Percentiles rank a stretch among this genome's conserved stretches.
Conservation (phyloP, 129 eudicot genomes). For the Flaveria robusta region DNA sequence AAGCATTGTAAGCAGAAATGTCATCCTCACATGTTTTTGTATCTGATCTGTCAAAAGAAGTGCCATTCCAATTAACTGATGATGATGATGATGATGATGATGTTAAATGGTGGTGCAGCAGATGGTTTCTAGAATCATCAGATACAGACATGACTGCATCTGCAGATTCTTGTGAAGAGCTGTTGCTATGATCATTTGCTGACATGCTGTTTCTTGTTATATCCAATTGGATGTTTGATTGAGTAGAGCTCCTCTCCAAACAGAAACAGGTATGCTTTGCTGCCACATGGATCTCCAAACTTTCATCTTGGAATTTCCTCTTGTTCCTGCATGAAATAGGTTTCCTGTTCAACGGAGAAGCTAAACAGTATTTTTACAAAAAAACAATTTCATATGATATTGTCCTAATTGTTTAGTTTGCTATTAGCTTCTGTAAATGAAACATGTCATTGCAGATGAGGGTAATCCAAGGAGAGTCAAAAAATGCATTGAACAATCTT, state of each 20-base stretch:
- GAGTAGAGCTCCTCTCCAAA: constrained; percentile 23
- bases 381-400: too few relatives aligned
- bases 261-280: constrained; percentile 57
- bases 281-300: constrained; percentile 39
- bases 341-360: too few relatives aligned
- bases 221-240: constrained; percentile 15
- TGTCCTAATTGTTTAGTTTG: too few relatives aligned
- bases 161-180: constrained; percentile 35
- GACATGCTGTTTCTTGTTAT: constrained; percentile 36
- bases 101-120: constrained; percentile 25
- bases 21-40: constrained; percentile 28
- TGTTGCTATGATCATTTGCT: constrained; percentile 50
- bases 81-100: constrained; percentile 26
- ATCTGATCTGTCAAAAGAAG: constrained; percentile 25
- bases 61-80: constrained; percentile 40
- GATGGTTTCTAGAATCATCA: background rate
- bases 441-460: too few relatives aligned
- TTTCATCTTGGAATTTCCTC: constrained; percentile 55
- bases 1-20: background rate
- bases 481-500: too few relatives aligned
- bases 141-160: constrained; percentile 38
- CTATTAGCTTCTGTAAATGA: too few relatives aligned
- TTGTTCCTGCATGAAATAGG: constrained; percentile 33
- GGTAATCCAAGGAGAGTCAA: too few relatives aligned
- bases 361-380: background rate